Percentiles rank a stretch among this genome's conserved stretches.
These are phyloP conservation scores for Zygoascus sp. DNA, from an alignment of 1,139 yeast genomes.

Conservation along the genomic window DNA sequence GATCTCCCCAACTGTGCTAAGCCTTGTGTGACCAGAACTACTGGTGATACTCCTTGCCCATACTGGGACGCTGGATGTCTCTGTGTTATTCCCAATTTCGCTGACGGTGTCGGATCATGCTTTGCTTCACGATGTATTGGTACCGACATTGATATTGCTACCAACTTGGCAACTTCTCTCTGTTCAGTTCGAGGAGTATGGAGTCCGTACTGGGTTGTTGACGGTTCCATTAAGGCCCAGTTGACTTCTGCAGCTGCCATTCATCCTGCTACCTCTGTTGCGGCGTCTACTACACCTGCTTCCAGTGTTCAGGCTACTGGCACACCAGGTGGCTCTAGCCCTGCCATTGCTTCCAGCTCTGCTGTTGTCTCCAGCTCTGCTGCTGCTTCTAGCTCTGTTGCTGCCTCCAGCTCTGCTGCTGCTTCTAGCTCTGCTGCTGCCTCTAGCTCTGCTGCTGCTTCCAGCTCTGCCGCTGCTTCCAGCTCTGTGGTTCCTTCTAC, in stretches of 20 bases:
- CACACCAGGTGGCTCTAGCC: too few relatives aligned
- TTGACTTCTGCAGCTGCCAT: slow-evolving; percentile 37
- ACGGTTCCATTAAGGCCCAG: slow-evolving; percentile 39
- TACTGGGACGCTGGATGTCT: slow-evolving; percentile 53
- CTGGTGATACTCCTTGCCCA: slow-evolving; percentile 37
- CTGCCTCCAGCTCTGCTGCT: too few relatives aligned
- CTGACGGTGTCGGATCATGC: slow-evolving; percentile 45
- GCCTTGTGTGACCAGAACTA: slow-evolving; percentile 30
- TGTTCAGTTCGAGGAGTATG: slow-evolving; percentile 45
- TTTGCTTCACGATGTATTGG: slow-evolving; percentile 43
- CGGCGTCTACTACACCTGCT: slow-evolving; percentile 14
- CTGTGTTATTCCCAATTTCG: slow-evolving; percentile 51
- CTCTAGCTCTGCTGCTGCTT: too few relatives aligned
- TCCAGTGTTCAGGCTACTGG: too few relatives aligned
- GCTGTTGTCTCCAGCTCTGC: slow-evolving; percentile 10
- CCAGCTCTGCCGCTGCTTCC: too few relatives aligned
- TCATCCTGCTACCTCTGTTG: slow-evolving; percentile 13
- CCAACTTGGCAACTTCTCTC: slow-evolving; percentile 43
- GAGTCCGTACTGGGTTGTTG: slow-evolving; percentile 41
- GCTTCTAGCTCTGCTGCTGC: too few relatives aligned
- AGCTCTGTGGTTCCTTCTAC: too few relatives aligned
- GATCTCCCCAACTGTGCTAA: slow-evolving; percentile 45
- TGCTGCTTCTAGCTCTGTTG: too few relatives aligned
- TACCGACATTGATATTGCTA: slow-evolving; percentile 39
- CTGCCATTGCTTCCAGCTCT: slow-evolving; percentile 10